Evolutionary conservation across 306 rosid genomes (phyloP).

Genomic region (Carpinus fangiana): DNA sequence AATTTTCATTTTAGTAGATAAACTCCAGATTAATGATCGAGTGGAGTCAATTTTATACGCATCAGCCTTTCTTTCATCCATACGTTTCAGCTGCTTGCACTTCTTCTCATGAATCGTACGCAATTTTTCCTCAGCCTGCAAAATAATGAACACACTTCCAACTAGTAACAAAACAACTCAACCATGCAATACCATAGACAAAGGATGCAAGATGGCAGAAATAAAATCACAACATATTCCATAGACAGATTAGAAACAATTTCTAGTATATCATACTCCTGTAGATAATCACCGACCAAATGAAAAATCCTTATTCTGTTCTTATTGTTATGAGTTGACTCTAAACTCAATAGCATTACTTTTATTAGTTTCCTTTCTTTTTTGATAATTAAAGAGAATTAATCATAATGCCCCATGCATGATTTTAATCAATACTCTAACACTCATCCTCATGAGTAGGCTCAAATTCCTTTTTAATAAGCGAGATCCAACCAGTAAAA

Average conservation of each 20-base stretch:
- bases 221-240: neutral
- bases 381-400: neutral
- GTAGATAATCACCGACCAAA: neutral
- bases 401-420: neutral
- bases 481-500: too few relatives aligned
- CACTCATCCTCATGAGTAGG: rapidly evolving
- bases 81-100: constrained; percentile 52
- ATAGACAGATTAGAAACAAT: neutral
- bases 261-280: neutral
- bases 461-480: too few relatives aligned
- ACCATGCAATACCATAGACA: neutral
- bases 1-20: constrained; percentile 62
- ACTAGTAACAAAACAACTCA: neutral
- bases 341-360: neutral
- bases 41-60: constrained; percentile 46
- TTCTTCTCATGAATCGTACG: constrained; percentile 65
- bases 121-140: constrained; percentile 74
- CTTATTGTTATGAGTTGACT: neutral
- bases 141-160: neutral
- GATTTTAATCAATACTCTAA: too few relatives aligned
- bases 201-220: neutral
- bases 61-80: constrained; percentile 44
- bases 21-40: constrained; percentile 36
- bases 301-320: neutral
- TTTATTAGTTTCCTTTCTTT: neutral